These are phyloP conservation scores for Adansonia madagascariensis DNA, from an alignment of 441 rosid species.

Conservation along the genomic window DNA sequence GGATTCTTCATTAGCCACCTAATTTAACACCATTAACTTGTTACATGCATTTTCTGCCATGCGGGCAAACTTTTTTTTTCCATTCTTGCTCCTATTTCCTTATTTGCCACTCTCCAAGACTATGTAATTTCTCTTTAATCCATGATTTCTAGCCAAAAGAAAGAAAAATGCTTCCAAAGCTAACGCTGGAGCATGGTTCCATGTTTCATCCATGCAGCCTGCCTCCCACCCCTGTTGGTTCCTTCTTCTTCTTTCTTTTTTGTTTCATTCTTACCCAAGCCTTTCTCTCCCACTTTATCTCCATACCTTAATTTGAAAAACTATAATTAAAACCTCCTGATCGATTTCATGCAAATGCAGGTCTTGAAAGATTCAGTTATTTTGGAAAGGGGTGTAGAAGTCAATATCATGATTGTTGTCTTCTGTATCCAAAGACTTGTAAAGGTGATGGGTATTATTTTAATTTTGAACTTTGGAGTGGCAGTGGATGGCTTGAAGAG, in stretches of 20 bases:
- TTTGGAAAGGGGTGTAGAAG: background rate
- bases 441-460: background rate
- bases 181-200: background rate
- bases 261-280: background rate
- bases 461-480: background rate
- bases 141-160: background rate
- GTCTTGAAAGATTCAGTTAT: background rate
- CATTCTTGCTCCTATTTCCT: background rate
- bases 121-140: slow-evolving; percentile 7
- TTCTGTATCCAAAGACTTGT: background rate
- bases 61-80: background rate
- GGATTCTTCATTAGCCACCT: background rate
- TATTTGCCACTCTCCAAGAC: background rate
- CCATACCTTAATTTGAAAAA: background rate
- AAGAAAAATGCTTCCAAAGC: background rate
- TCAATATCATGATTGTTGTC: background rate
- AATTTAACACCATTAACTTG: background rate
- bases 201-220: background rate
- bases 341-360: background rate
- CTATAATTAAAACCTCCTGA: background rate
- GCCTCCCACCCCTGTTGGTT: background rate
- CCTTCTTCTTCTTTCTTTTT: background rate
- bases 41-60: background rate
- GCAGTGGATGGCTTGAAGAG: background rate
- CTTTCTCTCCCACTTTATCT: background rate